Evolutionary conservation across 2,329 filamentous ascomycete species (phyloP), one percentile per base, ranked within the genome.

Genomic region (Fusarium sp.): DNA sequence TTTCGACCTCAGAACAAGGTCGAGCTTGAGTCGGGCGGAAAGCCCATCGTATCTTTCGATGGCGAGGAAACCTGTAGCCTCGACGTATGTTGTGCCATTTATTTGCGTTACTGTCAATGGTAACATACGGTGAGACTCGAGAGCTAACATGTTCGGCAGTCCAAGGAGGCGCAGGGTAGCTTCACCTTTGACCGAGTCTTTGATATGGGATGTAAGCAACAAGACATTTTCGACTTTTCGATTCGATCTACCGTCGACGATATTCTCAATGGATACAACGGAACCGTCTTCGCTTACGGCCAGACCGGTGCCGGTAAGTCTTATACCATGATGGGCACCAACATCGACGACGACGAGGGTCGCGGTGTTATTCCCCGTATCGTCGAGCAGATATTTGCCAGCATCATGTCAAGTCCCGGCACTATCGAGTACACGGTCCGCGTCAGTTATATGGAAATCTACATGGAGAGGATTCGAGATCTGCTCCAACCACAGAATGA

Each of bases 401-500:
- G 93, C 83, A 98, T 98, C 81, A 87, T 98, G 83, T 90, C 93
- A 26, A 97, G 94, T 76, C 93, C 95, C 45, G 91, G 91, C 77
- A 97, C 93, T 74, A 98, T 98, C 80, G 96, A 98, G 83, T 98
- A 98, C 82, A 98, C 95, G n/a, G 95, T 99, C 57, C 91, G 95
- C 61, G 95, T 98, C 79, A 97, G 94, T 82, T 98, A 98, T 83
- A 98, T 99, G 95, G 96, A 99, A 83, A 98, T 99, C 73, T 99
- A 99, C 86, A 99, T 98, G 96, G 96, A 99, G 85, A 91, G 93
- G 75, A 98, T 99, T 81, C 90, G 95, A 77, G 96, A 99, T 89
- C 84, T 99, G 78, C 85, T 99, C 71, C 91, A 92, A 27, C 96
- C 96, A 14, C 92, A 95, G 67, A 97, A 98, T 82, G 95, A 98